Evolutionary conservation across 2,329 filamentous ascomycete genomes (phyloP).

Genomic region (Orbilia oligospora): DNA sequence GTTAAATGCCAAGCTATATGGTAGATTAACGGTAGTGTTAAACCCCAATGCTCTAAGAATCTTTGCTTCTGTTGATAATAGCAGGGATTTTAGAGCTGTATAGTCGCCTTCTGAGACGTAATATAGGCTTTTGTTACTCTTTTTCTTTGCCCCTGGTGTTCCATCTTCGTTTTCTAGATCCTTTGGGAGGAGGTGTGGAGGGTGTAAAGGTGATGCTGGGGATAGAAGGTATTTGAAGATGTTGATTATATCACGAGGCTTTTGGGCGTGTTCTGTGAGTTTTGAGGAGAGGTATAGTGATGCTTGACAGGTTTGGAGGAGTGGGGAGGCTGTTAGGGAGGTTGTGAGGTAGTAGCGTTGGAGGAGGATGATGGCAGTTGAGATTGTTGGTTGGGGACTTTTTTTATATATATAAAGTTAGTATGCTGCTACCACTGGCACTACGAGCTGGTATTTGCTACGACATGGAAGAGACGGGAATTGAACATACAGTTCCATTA

Average conservation of each 20-base stretch:
- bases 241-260: constrained; percentile 84
- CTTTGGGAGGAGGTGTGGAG: constrained; percentile 65
- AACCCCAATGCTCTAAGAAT: constrained; percentile 84
- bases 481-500: constrained; percentile 87
- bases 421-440: no score
- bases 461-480: no score
- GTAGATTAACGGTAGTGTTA: constrained; percentile 85
- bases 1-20: constrained; percentile 87
- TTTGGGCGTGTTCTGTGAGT: constrained; percentile 78
- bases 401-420: no score
- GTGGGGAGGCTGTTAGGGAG: constrained; percentile 45
- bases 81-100: constrained; percentile 74
- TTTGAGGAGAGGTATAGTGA: constrained; percentile 86
- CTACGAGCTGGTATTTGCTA: neutral
- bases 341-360: constrained; percentile 62
- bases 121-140: constrained; percentile 69
- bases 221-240: constrained; percentile 86
- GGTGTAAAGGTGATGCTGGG: constrained; percentile 70
- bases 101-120: constrained; percentile 83
- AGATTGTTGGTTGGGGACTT: constrained; percentile 63
- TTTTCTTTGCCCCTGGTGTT: neutral
- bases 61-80: constrained; percentile 82
- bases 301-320: constrained; percentile 84
- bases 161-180: constrained; percentile 44
- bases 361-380: constrained; percentile 62